These are phyloP conservation scores for Colletotrichum sp. DNA, from an alignment of 2,329 filamentous ascomycete species.

Conservation along the genomic window DNA sequence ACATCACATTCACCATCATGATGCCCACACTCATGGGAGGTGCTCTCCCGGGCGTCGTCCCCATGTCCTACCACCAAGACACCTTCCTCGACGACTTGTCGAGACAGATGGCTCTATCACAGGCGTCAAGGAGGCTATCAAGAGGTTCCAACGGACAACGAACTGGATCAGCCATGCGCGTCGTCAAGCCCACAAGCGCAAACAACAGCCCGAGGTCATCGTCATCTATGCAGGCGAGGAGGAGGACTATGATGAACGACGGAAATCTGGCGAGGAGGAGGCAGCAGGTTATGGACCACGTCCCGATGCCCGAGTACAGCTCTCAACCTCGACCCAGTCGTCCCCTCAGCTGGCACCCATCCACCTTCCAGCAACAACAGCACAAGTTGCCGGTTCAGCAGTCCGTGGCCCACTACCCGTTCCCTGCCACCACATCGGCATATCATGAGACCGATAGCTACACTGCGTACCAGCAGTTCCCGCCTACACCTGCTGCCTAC, in stretches of 20 bases:
- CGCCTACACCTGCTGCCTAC: constrained; percentile 58
- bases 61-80: constrained; percentile 41
- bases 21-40: constrained; percentile 40
- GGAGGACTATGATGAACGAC: constrained; percentile 63
- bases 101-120: constrained; percentile 54
- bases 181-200: constrained; percentile 70
- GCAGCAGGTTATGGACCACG: constrained; percentile 52
- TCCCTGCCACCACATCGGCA: constrained; percentile 39
- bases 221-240: constrained; percentile 50
- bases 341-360: constrained; percentile 79
- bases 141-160: constrained; percentile 56
- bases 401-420: constrained; percentile 43
- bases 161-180: constrained; percentile 57
- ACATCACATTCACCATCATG: constrained; percentile 26
- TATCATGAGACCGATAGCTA: constrained; percentile 47
- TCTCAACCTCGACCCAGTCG: constrained; percentile 49
- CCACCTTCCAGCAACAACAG: constrained; percentile 47
- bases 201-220: constrained; percentile 70
- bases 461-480: constrained; percentile 46
- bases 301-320: constrained; percentile 38
- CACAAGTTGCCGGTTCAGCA: constrained; percentile 31
- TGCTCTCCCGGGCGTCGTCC: constrained; percentile 32
- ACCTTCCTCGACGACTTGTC: constrained; percentile 56
- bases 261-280: constrained; percentile 47
- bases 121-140: constrained; percentile 52